Evolutionary conservation across 202 grass and related monocot species (phyloP), one percentile per base, ranked within the genome.

Genomic region (Tripidium arundinaceum): DNA sequence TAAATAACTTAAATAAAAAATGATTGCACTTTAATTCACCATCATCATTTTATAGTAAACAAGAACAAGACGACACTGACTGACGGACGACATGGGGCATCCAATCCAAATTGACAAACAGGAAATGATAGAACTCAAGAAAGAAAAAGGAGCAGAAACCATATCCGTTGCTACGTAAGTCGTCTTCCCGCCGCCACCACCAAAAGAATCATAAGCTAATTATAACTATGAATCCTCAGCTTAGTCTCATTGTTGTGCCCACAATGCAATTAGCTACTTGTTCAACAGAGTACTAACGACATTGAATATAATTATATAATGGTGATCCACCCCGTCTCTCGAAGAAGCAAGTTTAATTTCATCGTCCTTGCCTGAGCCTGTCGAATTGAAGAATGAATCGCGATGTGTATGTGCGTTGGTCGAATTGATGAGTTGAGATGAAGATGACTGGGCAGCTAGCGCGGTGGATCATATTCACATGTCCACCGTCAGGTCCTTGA

Each of bases 401-500:
- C n/a, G n/a, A n/a, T 33, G 31, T 33, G 31, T 33, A 33, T 33
- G 31, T 33, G 31, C 31, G 31, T 33, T 33, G 34, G 34, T 36
- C 4, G 34, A 6, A 4, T 6, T 36, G 34, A 36, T 2, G 5
- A 4, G 29, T 33, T 36, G 34, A 36, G 34, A 6, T 36, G 34
- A 36, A n/a, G n/a, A n/a, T n/a, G n/a, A n/a, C n/a, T n/a, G n/a
- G n/a, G 34, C 34, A 36, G 34, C 34, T 36, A 33, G 29, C 29
- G 34, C 4, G 34, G 34, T 6, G 34, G 34, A 36, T 4, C 27
- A 4, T 27, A 6, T 74, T 88, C 86, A 89, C 68, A 78, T 37
- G 50, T 45, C 15, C 19, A 78, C n/a, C n/a, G n/a, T 49, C 25
- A 94, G 76, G 62, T 97, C 87, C 55, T 97, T 93, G 72, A 97